phyloP scores from a whole-genome alignment of 306 rosid species.

The Mimosa bimucronata region DNA sequence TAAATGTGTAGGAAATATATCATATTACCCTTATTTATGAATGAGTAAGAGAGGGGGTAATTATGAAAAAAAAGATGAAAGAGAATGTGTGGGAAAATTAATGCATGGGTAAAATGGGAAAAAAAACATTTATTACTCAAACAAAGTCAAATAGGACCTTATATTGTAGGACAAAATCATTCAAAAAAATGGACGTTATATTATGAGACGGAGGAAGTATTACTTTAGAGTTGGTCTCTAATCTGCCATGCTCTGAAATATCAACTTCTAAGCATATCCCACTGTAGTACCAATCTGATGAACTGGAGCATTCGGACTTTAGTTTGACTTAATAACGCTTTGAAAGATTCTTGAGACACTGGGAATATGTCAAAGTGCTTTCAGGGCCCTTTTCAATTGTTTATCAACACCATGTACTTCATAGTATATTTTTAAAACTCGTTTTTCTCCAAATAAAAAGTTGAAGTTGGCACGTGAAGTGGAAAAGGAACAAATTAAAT shows the following conservation, averaged over 20 bases:
- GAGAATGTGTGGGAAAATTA: too few relatives aligned
- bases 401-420: not conserved
- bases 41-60: too few relatives aligned
- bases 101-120: too few relatives aligned
- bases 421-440: not conserved
- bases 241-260: not conserved
- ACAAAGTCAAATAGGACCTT: too few relatives aligned
- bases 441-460: not conserved
- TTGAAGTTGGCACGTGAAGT: not conserved
- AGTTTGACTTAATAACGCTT: not conserved
- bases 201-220: too few relatives aligned
- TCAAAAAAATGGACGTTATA: too few relatives aligned
- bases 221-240: not conserved
- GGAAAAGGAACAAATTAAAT: slow-evolving; percentile 3
- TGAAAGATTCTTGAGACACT: slow-evolving; percentile 32
- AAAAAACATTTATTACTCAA: too few relatives aligned
- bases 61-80: too few relatives aligned
- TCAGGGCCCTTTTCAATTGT: not conserved
- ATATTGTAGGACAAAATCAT: too few relatives aligned
- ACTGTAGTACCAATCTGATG: not conserved
- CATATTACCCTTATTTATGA: too few relatives aligned
- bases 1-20: too few relatives aligned
- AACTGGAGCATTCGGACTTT: not conserved
- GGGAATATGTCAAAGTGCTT: slow-evolving; percentile 16
- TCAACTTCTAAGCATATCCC: slow-evolving; percentile 5